Percentiles rank a stretch among this genome's conserved stretches.
phyloP scores from a whole-genome alignment of 352 stramenopile genomes.

The Pythium angustatum region DNA sequence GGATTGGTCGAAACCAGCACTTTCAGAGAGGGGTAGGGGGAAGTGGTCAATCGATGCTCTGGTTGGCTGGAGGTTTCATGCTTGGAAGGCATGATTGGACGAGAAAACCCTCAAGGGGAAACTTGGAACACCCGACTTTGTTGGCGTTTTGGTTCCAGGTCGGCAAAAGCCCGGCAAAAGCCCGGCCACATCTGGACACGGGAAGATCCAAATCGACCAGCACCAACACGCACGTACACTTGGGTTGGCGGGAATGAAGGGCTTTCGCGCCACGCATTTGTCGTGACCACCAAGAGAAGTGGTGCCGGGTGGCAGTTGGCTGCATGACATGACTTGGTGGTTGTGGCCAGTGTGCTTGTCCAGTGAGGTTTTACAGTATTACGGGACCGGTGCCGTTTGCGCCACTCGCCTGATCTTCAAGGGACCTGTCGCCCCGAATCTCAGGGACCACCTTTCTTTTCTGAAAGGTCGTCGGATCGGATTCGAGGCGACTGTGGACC shows the following conservation, averaged over 20 bases:
- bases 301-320: too few relatives aligned
- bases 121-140: conserved; percentile 1
- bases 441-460: too few relatives aligned
- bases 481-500: not conserved
- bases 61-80: conserved; percentile 8
- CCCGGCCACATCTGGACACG: not conserved
- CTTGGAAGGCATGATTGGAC: conserved; percentile 11
- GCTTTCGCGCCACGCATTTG: too few relatives aligned
- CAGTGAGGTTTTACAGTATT: too few relatives aligned
- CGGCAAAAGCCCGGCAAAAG: not conserved
- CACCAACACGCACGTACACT: not conserved
- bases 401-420: not conserved
- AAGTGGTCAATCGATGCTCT: not conserved
- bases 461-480: not conserved
- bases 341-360: not conserved
- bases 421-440: not conserved
- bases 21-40: conserved; percentile 1
- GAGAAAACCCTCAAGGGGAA: not conserved
- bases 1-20: conserved; percentile 22
- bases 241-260: too few relatives aligned
- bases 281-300: too few relatives aligned
- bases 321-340: too few relatives aligned
- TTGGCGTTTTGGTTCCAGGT: too few relatives aligned
- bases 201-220: conserved; percentile 4
- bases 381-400: too few relatives aligned